Evolutionary conservation across 2,329 filamentous ascomycete genomes (phyloP), one percentile per base, ranked within the genome.

Genomic region (Acarospora socialis): DNA sequence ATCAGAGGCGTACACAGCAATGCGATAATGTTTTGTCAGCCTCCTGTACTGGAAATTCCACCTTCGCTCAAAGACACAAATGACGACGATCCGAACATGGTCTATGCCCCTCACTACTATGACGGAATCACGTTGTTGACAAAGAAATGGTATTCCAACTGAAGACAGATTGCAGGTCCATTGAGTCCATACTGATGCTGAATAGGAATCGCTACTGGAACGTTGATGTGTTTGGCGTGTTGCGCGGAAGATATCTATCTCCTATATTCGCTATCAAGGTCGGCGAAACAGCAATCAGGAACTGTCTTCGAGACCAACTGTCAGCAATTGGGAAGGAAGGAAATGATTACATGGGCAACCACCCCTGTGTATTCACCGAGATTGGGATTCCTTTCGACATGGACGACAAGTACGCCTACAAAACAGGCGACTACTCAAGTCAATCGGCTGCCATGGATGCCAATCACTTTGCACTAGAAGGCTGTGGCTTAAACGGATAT

Each of bases 311-410:
- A 25, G 81, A 94, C 41, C 90, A 98, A 50, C 68, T 98, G 21
- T 72, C 73, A 4, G 78, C 77, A 1, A 79, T 98, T 32, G 70
- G 76, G 30, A 68, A 92, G 43, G 90, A 98, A 55, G 92, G 87
- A 1, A 59, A 79, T n/a, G 78, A 92, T 34, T 75, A 83, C 37
- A 82, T 84, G 63, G 90, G 90, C 13, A 73, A 80, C 14, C 86
- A 92, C 45, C 90, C 90, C 0, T 83, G 84, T 45, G 59, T 98
- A 4, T 73, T 94, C 53, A 92, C 83, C 1, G 90, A 98, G 51
- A 95, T 95, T 47, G 90, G 90, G 5, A 94, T 98, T 36, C 90
- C 90, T 0, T 98, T 93, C 51, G 90, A 98, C 51, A 95, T 98
- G 92, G 87, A 98, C 49, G 77, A 93, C 43, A 86, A 93, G 56